Evolutionary conservation across 208 protist genomes (phyloP).

Genomic region (Crithidia thermophila): DNA sequence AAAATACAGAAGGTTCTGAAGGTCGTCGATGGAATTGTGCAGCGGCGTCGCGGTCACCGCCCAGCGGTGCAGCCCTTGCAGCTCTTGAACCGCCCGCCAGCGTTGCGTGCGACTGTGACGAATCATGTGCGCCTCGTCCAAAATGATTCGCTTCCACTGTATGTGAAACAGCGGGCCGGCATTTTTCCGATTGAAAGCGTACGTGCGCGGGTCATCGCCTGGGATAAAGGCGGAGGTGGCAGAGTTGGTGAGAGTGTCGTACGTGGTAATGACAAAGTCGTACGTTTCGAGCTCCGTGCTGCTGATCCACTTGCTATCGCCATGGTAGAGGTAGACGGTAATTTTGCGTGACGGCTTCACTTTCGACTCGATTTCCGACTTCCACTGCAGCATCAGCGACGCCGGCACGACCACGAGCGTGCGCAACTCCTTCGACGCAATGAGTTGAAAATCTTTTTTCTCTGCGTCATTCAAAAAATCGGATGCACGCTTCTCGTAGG

Average conservation of each 20-base stretch:
- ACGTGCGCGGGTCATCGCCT: conserved; percentile 59
- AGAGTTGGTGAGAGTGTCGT: conserved; percentile 87
- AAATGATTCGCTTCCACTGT: conserved; percentile 93
- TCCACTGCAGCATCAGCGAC: conserved; percentile 92
- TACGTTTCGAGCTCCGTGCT: conserved; percentile 81
- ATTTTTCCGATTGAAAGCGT: conserved; percentile 60
- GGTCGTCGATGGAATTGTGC: conserved; percentile 94
- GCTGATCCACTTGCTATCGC: conserved; percentile 68
- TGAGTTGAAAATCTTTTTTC: conserved; percentile 69
- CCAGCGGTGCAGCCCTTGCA: conserved; percentile 89
- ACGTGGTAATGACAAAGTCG: conserved; percentile 94
- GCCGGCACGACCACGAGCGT: conserved; percentile 95
- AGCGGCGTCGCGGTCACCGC: conserved; percentile 94
- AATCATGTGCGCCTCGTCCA: conserved; percentile 96
- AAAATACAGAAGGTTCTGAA: conserved; percentile 92
- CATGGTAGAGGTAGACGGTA: conserved; percentile 85
- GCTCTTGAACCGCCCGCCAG: conserved; percentile 79
- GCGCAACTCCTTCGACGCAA: conserved; percentile 84
- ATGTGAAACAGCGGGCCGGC: conserved; percentile 87
- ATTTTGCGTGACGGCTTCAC: conserved; percentile 55
- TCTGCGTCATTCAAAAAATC: conserved; percentile 84
- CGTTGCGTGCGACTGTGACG: conserved; percentile 86
- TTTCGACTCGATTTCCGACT: conserved; percentile 87
- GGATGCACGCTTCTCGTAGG: conserved; percentile 67
- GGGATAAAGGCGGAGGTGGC: conserved; percentile 62